Conservation (phyloP, 768 basidiomycete species). For the Thelephora aurantiotincta region DNA sequence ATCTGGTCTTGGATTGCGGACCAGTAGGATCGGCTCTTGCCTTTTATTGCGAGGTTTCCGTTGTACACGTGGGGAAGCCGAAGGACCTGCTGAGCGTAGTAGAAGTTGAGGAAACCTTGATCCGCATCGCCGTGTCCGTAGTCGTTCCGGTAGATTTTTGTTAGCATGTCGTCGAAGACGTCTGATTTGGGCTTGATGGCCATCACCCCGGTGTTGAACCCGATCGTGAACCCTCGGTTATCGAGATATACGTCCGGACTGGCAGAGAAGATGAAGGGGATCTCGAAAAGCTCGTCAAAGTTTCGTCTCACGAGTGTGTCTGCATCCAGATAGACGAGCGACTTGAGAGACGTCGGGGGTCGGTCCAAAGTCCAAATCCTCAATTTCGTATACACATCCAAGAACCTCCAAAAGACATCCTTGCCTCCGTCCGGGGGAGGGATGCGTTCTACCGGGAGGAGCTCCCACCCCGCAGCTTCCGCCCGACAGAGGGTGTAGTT, state of each 20-base stretch:
- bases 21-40: constrained; percentile 20
- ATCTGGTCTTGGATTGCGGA: constrained; percentile 18
- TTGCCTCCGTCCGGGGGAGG: constrained; percentile 23
- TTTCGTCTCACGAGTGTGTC: constrained; percentile 29
- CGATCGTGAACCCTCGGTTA: constrained; percentile 19
- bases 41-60: constrained; percentile 26
- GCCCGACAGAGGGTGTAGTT: constrained; percentile 24
- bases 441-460: constrained; percentile 20
- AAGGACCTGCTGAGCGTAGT: constrained; percentile 20
- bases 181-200: constrained; percentile 17
- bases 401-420: constrained; percentile 21
- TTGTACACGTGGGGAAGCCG: constrained; percentile 28
- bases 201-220: constrained; percentile 28
- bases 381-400: constrained; percentile 30
- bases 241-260: constrained; percentile 23
- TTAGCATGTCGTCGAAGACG: constrained; percentile 19
- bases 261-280: constrained; percentile 28
- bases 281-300: constrained; percentile 28
- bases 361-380: constrained; percentile 24
- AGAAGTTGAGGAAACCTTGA: constrained; percentile 27
- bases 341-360: constrained; percentile 13
- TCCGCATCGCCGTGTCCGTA: constrained; percentile 24
- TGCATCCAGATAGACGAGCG: constrained; percentile 26
- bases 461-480: constrained; percentile 24
- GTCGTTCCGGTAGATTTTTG: constrained; percentile 14